Evolutionary conservation across 768 basidiomycete species (phyloP).

Genomic region (Sporobolomyces pararoseus): DNA sequence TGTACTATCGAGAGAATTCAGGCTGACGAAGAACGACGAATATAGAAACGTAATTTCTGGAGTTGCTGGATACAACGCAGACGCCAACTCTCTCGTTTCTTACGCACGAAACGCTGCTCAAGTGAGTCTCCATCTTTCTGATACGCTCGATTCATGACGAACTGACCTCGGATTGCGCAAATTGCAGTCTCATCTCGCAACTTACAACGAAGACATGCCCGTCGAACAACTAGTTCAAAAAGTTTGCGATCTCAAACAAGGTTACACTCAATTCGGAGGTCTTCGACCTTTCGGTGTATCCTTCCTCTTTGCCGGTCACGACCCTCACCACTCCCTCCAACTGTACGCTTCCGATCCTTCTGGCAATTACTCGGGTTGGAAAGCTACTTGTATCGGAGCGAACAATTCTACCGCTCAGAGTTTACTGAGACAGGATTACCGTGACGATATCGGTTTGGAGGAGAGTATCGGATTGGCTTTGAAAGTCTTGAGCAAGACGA

Average conservation of each 20-base stretch:
- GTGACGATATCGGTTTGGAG: conserved; percentile 84
- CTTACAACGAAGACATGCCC: conserved; percentile 95
- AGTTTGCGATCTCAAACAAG: conserved; percentile 95
- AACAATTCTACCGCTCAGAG: conserved; percentile 96
- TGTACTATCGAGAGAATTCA: background rate
- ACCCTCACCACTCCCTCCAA: conserved; percentile 92
- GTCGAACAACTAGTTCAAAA: conserved; percentile 91
- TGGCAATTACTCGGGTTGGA: conserved; percentile 97
- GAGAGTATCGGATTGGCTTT: conserved; percentile 88
- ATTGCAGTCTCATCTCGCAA: conserved; percentile 74
- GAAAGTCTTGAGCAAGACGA: conserved; percentile 97
- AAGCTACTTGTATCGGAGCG: conserved; percentile 97
- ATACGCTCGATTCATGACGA: background rate
- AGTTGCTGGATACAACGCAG: conserved; percentile 91
- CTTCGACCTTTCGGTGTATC: conserved; percentile 98
- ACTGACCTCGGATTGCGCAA: background rate
- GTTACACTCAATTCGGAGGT: conserved; percentile 97
- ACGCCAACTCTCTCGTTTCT: conserved; percentile 95
- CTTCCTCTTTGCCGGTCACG: conserved; percentile 91
- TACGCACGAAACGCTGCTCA: conserved; percentile 79
- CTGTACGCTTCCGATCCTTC: conserved; percentile 97
- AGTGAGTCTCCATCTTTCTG: background rate
- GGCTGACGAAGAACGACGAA: background rate
- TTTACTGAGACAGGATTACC: conserved; percentile 95
- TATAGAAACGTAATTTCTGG: conserved; percentile 88